Percentiles rank a stretch among this genome's conserved stretches.
Conservation (phyloP, 2,329 filamentous ascomycete genomes). For the Chaetomium globosum region DNA sequence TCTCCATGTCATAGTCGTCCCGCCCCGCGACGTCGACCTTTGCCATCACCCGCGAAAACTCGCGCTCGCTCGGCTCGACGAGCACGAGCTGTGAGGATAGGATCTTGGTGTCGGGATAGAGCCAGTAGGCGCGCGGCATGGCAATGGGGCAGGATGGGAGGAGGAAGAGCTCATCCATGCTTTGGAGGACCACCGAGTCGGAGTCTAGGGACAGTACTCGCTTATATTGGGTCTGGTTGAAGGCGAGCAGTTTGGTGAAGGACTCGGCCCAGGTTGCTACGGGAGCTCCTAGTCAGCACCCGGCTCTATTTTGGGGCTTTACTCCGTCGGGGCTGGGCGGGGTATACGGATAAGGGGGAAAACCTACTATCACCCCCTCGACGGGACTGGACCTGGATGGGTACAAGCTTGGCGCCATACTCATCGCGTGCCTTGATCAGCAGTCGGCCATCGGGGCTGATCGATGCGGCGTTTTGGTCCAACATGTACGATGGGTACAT, state of each 20-base stretch:
- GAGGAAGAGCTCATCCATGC: slow-evolving; percentile 72
- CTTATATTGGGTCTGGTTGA: slow-evolving; percentile 64
- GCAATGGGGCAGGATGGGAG: slow-evolving; percentile 63
- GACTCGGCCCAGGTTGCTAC: slow-evolving; percentile 58
- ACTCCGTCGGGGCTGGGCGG: background rate
- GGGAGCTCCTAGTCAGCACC: background rate
- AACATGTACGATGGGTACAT: slow-evolving; percentile 18
- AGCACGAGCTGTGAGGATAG: slow-evolving; percentile 66
- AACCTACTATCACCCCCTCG: background rate
- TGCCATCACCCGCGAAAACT: slow-evolving; percentile 48
- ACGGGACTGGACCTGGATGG: slow-evolving; percentile 22
- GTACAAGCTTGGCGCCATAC: slow-evolving; percentile 25
- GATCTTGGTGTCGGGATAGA: slow-evolving; percentile 50
- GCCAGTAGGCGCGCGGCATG: slow-evolving; percentile 74
- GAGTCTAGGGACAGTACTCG: slow-evolving; percentile 59
- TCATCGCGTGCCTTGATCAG: slow-evolving; percentile 29
- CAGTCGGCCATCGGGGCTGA: slow-evolving; percentile 16
- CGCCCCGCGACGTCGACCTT: slow-evolving; percentile 33
- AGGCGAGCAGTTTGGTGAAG: slow-evolving; percentile 69
- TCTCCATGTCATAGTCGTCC: slow-evolving; percentile 65
- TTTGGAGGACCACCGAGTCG: slow-evolving; percentile 63
- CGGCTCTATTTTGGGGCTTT: background rate
- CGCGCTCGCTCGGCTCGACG: slow-evolving; percentile 58
- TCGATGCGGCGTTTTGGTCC: background rate
- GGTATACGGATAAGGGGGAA: background rate